Evolutionary conservation across 345 rosid species (phyloP).

Genomic region (Passiflora organensis): DNA sequence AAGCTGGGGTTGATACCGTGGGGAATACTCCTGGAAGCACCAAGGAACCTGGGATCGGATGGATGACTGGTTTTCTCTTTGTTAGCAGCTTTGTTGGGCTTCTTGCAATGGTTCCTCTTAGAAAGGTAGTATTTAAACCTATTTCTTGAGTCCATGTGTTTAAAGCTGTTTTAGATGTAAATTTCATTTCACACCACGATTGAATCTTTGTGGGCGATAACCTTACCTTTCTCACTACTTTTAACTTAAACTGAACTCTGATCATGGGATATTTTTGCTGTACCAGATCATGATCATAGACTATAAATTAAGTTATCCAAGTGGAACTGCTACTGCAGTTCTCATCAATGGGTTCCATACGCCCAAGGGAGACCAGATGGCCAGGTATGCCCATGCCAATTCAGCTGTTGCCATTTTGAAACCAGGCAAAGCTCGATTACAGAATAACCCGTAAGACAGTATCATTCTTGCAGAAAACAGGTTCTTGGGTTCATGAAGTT

Average conservation of each 20-base stretch:
- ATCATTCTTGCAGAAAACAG: constrained; percentile 57
- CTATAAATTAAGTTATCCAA: constrained; percentile 72
- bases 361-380: constrained; percentile 59
- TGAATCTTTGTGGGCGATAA: neutral
- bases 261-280: constrained; percentile 2
- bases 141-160: neutral
- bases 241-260: constrained; percentile 8
- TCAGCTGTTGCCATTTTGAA: neutral
- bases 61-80: constrained; percentile 87
- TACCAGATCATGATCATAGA: constrained; percentile 84
- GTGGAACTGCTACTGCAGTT: constrained; percentile 92
- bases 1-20: constrained; percentile 51
- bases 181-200: neutral
- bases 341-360: constrained; percentile 88
- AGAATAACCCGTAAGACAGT: neutral
- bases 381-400: constrained; percentile 44
- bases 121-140: constrained; percentile 45
- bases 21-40: constrained; percentile 62
- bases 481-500: constrained; percentile 61
- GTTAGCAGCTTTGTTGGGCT: constrained; percentile 74
- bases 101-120: constrained; percentile 76
- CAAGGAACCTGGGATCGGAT: constrained; percentile 80
- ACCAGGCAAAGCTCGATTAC: neutral
- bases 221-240: neutral
- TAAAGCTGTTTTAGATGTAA: neutral